Evolutionary conservation across 2,329 filamentous ascomycete species (phyloP), one percentile per base, ranked within the genome.

Genomic region (Stagonosporopsis rhizophila): DNA sequence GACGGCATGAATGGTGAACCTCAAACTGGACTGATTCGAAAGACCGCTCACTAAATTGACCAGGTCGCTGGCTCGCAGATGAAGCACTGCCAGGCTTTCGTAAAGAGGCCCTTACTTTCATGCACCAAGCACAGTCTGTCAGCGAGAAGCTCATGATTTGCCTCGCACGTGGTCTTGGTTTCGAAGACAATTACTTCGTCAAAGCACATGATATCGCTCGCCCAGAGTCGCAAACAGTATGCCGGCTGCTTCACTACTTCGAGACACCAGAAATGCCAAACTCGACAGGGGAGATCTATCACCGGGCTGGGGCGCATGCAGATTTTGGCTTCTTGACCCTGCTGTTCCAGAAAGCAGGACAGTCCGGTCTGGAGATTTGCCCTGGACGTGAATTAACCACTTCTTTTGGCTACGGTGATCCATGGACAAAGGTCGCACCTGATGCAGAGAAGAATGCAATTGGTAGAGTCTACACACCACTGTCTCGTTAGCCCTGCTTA

Each of bases 281-380:
- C 15, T 49, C 60, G 2, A 59, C 53, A 17, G 61, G 71, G 6
- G 74, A 79, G n/a, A 78, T 78, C 0, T 86, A 82, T 64, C 82
- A 85, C 67, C 80, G 87, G 23, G 85, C 86, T 0, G 87, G 87
- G 17, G 83, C 85, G 11, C 86, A 89, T 67, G 83, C 83, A 0
- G 87, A 88, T 67, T 89, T 85, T 83, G 85, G 82, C 56, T 81
- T 87, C 54, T 61, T 88, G 20, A 88, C 86, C 0, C 74, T 89
- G 35, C 77, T 89, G 4, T 88, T 88, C 70, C 86, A 89, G 66
- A 81, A 82, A 3, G 77, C 80, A 0, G 85, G 85, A 0, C 84
- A 89, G 69, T 82, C 79, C 23, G 86, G 86, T 0, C 75, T 89
- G 2, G 86, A 88, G 68, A 87, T 89, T 52, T 89, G 86, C 64